phyloP scores from a whole-genome alignment of 2,329 filamentous ascomycete genomes.

The Epichloe typhina region DNA sequence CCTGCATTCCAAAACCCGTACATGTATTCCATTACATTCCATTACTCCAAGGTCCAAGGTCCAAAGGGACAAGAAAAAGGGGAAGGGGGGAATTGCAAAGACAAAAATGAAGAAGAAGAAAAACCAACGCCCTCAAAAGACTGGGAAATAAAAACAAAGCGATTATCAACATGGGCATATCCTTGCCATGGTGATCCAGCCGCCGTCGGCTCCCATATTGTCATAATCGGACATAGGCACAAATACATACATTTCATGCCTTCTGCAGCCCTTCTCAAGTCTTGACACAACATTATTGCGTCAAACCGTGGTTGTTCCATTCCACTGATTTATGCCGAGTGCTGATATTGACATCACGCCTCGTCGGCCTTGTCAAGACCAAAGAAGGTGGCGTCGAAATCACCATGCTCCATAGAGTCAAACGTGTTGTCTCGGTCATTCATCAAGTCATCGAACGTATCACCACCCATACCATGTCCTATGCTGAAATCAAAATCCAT shows the following conservation, averaged over 20 bases:
- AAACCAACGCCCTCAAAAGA: too few relatives aligned
- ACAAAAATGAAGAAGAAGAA: not conserved
- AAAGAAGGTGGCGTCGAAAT: slow-evolving; percentile 36
- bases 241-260: too few relatives aligned
- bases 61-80: not conserved
- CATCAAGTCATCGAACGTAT: slow-evolving; percentile 39
- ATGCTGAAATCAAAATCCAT: slow-evolving; percentile 22
- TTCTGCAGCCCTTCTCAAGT: too few relatives aligned
- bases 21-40: too few relatives aligned
- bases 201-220: not conserved
- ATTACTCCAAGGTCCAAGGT: too few relatives aligned
- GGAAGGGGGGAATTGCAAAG: not conserved
- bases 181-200: not conserved
- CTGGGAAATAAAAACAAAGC: too few relatives aligned
- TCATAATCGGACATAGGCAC: not conserved
- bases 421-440: slow-evolving; percentile 27
- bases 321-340: not conserved
- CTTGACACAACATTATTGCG: too few relatives aligned
- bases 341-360: slow-evolving; percentile 3
- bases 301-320: too few relatives aligned
- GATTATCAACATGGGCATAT: not conserved
- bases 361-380: slow-evolving; percentile 19
- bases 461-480: slow-evolving; percentile 17
- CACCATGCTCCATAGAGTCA: slow-evolving; percentile 28
- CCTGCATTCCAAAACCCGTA: not conserved